Percentiles rank a stretch among this genome's conserved stretches.
phyloP scores from a whole-genome alignment of 768 basidiomycete species.

The Pholiota molesta region DNA sequence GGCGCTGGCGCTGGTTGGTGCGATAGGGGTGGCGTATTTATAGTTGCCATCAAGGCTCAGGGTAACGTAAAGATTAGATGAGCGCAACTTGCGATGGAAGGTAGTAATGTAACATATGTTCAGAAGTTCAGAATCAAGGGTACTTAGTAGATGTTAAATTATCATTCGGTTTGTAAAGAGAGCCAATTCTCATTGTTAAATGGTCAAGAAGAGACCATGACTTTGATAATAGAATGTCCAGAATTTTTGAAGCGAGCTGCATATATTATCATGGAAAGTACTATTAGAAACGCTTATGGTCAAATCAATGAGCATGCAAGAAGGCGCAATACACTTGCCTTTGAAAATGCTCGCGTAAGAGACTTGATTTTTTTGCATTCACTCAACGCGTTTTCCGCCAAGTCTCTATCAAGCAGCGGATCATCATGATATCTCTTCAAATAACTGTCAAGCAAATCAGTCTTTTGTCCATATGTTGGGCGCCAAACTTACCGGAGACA shows the following conservation, averaged over 20 bases:
- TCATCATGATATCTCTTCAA: conserved; percentile 58
- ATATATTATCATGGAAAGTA: not conserved
- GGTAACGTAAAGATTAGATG: not conserved
- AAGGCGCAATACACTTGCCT: conserved; percentile 19
- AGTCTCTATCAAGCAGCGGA: conserved; percentile 50
- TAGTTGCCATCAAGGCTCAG: not conserved
- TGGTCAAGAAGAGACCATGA: not conserved
- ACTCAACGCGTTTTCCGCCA: conserved; percentile 54
- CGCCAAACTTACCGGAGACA: conserved; percentile 46
- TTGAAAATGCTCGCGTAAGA: conserved; percentile 40
- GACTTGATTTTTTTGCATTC: conserved; percentile 71
- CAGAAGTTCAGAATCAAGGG: not conserved
- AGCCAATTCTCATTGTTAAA: not conserved
- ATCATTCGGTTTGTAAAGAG: too few relatives aligned
- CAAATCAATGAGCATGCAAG: not conserved
- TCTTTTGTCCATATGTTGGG: not conserved
- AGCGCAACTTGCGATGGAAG: not conserved
- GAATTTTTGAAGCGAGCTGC: too few relatives aligned
- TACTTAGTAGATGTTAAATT: too few relatives aligned
- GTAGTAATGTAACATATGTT: too few relatives aligned
- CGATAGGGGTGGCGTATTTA: conserved; percentile 2
- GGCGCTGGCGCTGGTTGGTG: not conserved
- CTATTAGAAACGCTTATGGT: not conserved
- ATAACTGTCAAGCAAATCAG: conserved; percentile 45
- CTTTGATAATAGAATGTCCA: not conserved